phyloP scores from a whole-genome alignment of 768 basidiomycete species.

The Coprinopsis sp. region DNA sequence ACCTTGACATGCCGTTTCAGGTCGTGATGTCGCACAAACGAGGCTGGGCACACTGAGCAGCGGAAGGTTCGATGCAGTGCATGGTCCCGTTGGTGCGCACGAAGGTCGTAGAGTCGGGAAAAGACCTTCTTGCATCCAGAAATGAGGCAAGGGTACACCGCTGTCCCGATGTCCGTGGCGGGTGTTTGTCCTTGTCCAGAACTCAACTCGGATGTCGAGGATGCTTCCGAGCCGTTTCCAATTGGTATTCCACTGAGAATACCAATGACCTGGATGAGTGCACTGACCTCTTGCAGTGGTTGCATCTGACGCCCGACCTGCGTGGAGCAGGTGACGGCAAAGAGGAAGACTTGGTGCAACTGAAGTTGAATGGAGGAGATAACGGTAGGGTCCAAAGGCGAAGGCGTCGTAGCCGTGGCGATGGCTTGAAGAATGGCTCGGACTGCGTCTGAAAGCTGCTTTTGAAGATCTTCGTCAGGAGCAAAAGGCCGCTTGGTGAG shows the following conservation, averaged over 20 bases:
- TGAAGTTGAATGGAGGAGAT: conserved; percentile 69
- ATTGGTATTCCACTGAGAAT: conserved; percentile 78
- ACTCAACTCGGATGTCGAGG: conserved; percentile 29
- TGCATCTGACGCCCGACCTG: conserved; percentile 49
- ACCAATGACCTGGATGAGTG: conserved; percentile 79
- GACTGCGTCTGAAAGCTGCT: conserved; percentile 58
- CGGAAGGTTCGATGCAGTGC: conserved; percentile 60
- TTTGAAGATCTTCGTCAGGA: conserved; percentile 44
- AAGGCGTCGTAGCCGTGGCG: conserved; percentile 29
- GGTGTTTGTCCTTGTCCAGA: conserved; percentile 20
- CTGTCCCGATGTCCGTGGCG: conserved; percentile 57
- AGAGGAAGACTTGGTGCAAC: conserved; percentile 74
- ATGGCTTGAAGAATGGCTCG: conserved; percentile 51
- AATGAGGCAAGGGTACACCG: conserved; percentile 76
- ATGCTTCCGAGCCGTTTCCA: conserved; percentile 38
- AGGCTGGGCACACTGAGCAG: conserved; percentile 63
- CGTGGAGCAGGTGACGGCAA: conserved; percentile 67
- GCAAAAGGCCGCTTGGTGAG: conserved; percentile 43
- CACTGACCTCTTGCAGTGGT: conserved; percentile 68
- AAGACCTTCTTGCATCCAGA: conserved; percentile 65
- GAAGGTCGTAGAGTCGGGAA: conserved; percentile 62
- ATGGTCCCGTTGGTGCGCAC: conserved; percentile 67
- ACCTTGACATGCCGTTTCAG: conserved; percentile 71
- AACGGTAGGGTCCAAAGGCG: conserved; percentile 49
- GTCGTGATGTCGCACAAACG: conserved; percentile 76